These are phyloP conservation scores for Capsicum rhomboideum DNA, from an alignment of 257 asterid species.

Conservation along the genomic window DNA sequence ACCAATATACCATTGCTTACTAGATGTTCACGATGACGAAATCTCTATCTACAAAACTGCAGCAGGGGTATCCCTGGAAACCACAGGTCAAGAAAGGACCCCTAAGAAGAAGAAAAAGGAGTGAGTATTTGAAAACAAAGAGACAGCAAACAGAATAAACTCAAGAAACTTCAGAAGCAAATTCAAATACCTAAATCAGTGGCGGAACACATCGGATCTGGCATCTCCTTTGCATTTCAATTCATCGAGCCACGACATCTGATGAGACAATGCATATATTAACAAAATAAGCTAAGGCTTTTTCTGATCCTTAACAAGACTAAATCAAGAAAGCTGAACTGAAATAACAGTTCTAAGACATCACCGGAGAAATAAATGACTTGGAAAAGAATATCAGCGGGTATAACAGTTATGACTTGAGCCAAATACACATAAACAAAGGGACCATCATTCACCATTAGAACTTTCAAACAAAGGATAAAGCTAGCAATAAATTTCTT, in stretches of 20 bases:
- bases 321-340: not conserved
- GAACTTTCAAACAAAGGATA: not conserved
- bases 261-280: slow-evolving; percentile 8
- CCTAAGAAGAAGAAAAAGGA: not conserved
- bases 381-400: not conserved
- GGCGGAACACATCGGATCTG: not conserved
- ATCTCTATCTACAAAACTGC: not conserved
- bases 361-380: not conserved
- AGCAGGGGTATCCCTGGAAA: not conserved
- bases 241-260: slow-evolving; percentile 99
- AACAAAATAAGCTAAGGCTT: slow-evolving; percentile 1
- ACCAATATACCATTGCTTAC: not conserved
- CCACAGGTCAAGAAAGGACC: not conserved
- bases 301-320: not conserved
- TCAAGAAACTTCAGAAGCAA: not conserved
- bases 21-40: not conserved
- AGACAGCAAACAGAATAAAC: not conserved
- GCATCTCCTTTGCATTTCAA: slow-evolving; percentile 30
- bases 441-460: not conserved
- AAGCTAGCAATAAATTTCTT: not conserved
- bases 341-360: not conserved
- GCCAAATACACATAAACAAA: too few species aligned
- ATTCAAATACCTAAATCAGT: slow-evolving; percentile 22
- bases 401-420: not conserved
- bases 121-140: not conserved